Conservation (phyloP, 805 yeast genomes). For the Candida montana region DNA sequence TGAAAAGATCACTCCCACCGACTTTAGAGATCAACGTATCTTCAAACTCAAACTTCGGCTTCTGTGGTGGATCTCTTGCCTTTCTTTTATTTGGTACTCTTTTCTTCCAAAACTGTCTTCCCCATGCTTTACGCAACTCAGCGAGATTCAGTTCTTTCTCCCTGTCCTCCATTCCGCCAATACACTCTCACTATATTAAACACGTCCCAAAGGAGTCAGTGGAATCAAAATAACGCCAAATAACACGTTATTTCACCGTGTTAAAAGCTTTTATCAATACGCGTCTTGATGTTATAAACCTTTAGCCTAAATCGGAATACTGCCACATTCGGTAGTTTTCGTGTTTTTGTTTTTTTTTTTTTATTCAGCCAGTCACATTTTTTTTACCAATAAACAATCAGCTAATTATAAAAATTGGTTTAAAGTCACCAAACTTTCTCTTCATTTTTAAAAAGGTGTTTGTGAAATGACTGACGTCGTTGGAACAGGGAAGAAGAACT, state of each 20-base stretch:
- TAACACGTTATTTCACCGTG: no score
- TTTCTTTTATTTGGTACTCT: conserved; percentile 1
- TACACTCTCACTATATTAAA: no score
- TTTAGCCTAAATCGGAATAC: neutral
- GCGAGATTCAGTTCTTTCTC: no score
- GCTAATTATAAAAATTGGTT: conserved; percentile 3
- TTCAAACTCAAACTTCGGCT: neutral
- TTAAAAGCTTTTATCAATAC: neutral
- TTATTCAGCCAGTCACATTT: no score
- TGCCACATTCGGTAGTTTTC: neutral
- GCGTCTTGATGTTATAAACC: neutral
- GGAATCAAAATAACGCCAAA: no score
- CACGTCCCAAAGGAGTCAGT: no score
- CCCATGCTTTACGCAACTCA: neutral
- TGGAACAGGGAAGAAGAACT: conserved; percentile 29
- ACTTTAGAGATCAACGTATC: conserved; percentile 16
- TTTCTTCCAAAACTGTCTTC: neutral
- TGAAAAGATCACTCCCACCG: conserved; percentile 17
- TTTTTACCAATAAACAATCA: conserved; percentile 5
- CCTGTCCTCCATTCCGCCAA: no score
- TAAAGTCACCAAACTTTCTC: neutral
- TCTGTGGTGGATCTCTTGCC: neutral
- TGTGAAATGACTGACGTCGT: conserved; percentile 11
- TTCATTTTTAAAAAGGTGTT: neutral
- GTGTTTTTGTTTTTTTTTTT: neutral